Evolutionary conservation across 2,329 filamentous ascomycete species (phyloP), one percentile per base, ranked within the genome.

Genomic region (Aciculosporium take): DNA sequence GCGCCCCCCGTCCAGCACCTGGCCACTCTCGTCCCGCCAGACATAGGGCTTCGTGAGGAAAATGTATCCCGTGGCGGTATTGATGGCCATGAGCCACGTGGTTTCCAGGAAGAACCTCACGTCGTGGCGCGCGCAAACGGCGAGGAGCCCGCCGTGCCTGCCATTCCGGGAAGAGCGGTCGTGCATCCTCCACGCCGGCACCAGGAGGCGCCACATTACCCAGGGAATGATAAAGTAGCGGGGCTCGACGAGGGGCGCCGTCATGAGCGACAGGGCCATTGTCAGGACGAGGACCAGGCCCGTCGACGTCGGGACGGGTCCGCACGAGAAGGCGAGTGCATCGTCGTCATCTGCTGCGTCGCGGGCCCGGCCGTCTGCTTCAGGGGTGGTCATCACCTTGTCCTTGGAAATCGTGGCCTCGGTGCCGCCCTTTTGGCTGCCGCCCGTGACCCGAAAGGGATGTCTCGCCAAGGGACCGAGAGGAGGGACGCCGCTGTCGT

Each of bases 151-250:
- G 6, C 44, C 32, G 7, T 40, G 34, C 4, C 48, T 1, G 15
- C 28, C 37, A 27, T 20, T 7, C 1, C n/a, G 4, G 4, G 5
- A 18, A 21, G 44, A 41, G 27, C 53, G 51, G 20, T 51, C 48
- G 28, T 52, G 47, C 4, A 53, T 30, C 24, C 49, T 49, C 64
- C 64, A 66, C 39, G 68, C 59, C 0, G 85, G 85, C 1, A 93
- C 64, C 53, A 93, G 73, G 7, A 96, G 63, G 1, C 91, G 74
- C 85, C 88, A 96, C 53, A 95, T 79, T 7, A 95, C 74, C 86
- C 87, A 98, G 0, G 89, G 88, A 10, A 95, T 70, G 56, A 98
- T 93, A 59, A 94, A 94, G 61, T 98, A 98, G 12, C 91, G 76
- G 12, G 91, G 91, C 59, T 98, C 91, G 8, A 98, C 89, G 1